Conservation (phyloP, 2,329 filamentous ascomycete species). For the Alternaria metachromatica region DNA sequence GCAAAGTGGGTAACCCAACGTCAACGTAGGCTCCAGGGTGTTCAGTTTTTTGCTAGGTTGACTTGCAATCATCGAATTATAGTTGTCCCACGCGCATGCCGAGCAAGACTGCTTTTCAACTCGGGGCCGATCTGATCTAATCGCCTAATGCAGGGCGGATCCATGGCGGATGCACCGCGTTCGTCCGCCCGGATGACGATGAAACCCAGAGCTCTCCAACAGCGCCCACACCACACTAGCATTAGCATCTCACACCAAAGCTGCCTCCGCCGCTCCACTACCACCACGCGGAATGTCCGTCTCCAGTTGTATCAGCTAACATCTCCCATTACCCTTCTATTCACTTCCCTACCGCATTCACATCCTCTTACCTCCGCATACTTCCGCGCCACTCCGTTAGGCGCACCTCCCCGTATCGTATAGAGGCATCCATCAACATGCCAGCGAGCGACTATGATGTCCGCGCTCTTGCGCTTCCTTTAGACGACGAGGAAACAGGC, state of each 20-base stretch:
- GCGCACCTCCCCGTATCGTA: background rate
- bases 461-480: constrained; percentile 61
- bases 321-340: background rate
- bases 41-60: too few relatives aligned
- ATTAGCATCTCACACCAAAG: constrained; percentile 20
- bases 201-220: constrained; percentile 24
- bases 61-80: background rate
- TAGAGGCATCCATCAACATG: constrained; percentile 33
- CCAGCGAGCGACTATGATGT: constrained; percentile 57
- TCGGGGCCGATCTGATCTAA: background rate
- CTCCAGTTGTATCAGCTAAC: constrained; percentile 6
- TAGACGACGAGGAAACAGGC: constrained; percentile 57
- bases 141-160: constrained; percentile 14
- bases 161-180: constrained; percentile 17
- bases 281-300: constrained; percentile 17
- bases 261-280: background rate
- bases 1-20: too few relatives aligned
- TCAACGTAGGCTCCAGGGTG: too few relatives aligned
- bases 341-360: background rate
- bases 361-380: constrained; percentile 7
- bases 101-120: background rate
- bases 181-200: constrained; percentile 26
- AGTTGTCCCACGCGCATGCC: background rate
- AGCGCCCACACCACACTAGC: constrained; percentile 8
- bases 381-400: constrained; percentile 22